Conservation (phyloP, 2,329 filamentous ascomycete species). For the Aspergillus transmontanensis region DNA sequence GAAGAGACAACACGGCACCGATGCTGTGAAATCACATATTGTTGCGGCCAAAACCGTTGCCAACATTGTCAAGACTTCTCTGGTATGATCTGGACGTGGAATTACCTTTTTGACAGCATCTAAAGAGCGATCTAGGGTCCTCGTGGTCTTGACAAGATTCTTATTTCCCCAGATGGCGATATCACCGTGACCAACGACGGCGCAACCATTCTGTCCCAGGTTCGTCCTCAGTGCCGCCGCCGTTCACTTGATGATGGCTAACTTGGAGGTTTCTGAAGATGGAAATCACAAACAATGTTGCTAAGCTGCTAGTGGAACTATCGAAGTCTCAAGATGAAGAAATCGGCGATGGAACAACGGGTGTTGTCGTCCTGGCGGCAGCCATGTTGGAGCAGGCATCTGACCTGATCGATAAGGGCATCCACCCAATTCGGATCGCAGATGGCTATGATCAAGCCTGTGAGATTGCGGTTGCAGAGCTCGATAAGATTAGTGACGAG, state of each 20-base stretch:
- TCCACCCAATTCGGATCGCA: constrained; percentile 97
- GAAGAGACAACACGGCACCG: constrained; percentile 93
- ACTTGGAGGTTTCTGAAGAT: constrained; percentile 60
- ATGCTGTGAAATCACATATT: constrained; percentile 98
- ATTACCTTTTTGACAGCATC: constrained; percentile 13
- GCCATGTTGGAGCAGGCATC: constrained; percentile 94
- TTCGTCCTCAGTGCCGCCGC: constrained; percentile 30
- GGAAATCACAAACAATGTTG: constrained; percentile 98
- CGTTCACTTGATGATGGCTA: constrained; percentile 14
- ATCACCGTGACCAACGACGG: constrained; percentile 99
- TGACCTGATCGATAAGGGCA: constrained; percentile 98
- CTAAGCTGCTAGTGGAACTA: constrained; percentile 92
- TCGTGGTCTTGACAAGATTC: constrained; percentile 95
- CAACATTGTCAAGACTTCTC: constrained; percentile 95
- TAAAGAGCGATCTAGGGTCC: constrained; percentile 62
- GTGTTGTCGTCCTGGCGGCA: constrained; percentile 93
- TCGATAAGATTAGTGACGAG: constrained; percentile 89
- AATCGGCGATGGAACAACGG: constrained; percentile 97
- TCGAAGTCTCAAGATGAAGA: constrained; percentile 99
- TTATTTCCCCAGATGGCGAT: constrained; percentile 97
- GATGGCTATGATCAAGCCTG: constrained; percentile 98
- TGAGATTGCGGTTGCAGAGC: constrained; percentile 89
- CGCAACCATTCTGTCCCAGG: constrained; percentile 87
- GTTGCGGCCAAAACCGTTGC: constrained; percentile 93
- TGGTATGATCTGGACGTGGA: constrained; percentile 54